A percentile compares a stretch with the other conserved stretches of the same genome.
Evolutionary conservation across 257 asterid species (phyloP).

Genomic region (Cordia subcordata): DNA sequence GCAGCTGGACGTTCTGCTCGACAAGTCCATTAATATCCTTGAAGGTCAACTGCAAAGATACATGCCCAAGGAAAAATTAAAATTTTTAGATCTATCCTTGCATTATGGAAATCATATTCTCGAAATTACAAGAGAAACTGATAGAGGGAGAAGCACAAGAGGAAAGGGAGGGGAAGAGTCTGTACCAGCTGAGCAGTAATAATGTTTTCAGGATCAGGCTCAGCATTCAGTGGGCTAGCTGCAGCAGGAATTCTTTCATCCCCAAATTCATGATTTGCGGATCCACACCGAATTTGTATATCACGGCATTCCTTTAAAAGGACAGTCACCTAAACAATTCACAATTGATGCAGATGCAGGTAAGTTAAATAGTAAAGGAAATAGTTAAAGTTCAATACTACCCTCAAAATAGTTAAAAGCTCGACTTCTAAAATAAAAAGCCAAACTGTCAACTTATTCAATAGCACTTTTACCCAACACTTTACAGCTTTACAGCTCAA

Average conservation of each 20-base stretch:
- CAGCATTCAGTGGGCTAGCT: conserved; percentile 22
- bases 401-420: too few species aligned
- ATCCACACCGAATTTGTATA: conserved; percentile 90
- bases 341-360: conserved; percentile 3
- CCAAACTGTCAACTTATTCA: too few species aligned
- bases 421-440: too few species aligned
- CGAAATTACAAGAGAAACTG: background rate
- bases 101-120: background rate
- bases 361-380: background rate
- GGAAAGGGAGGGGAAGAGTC: background rate
- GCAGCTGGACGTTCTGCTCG: conserved; percentile 77
- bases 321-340: conserved; percentile 53
- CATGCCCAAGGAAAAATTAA: conserved; percentile 7
- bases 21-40: conserved; percentile 88
- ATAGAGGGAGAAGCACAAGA: conserved; percentile 2
- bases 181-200: conserved; percentile 56
- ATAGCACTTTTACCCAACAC: too few species aligned
- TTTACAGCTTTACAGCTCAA: too few species aligned
- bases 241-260: conserved; percentile 27
- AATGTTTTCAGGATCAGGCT: conserved; percentile 32
- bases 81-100: background rate
- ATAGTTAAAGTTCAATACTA: too few species aligned
- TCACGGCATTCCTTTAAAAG: conserved; percentile 91
- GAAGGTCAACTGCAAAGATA: conserved; percentile 58
- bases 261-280: conserved; percentile 29